Evolutionary conservation across 805 yeast genomes (phyloP).

Genomic region (Sporopachydermia lactativora): DNA sequence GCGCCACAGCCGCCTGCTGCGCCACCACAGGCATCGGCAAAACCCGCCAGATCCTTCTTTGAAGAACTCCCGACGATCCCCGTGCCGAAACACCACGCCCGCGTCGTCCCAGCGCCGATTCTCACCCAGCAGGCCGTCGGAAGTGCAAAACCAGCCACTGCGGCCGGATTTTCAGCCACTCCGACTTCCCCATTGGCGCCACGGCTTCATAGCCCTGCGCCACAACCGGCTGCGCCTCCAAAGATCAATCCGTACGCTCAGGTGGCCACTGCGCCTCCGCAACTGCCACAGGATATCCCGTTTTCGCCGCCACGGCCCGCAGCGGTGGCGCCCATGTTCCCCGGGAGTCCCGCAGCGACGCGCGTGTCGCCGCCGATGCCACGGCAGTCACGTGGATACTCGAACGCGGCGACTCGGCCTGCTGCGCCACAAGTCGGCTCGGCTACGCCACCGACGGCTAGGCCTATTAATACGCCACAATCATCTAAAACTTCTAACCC

Average conservation of each 20-base stretch:
- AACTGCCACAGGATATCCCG: slow-evolving; percentile 2
- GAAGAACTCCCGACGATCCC: not conserved
- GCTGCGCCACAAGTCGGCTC: not conserved
- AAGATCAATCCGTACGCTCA: not conserved
- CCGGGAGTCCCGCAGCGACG: not conserved
- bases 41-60: not conserved
- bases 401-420: not conserved
- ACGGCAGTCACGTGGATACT: not conserved
- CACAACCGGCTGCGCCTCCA: not conserved
- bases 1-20: no score
- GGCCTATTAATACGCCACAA: not conserved
- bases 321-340: not conserved
- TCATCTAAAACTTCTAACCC: not conserved
- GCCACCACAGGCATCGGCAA: not conserved
- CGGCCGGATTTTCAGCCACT: not conserved
- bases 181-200: not conserved
- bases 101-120: not conserved
- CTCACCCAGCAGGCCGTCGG: no score
- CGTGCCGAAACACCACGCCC: not conserved
- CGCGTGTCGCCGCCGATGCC: not conserved
- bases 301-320: not conserved
- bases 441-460: not conserved
- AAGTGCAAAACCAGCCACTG: no score
- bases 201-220: no score
- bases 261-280: not conserved